phyloP scores from a whole-genome alignment of 305 asterid genomes.

The Fraxinus latifolia region DNA sequence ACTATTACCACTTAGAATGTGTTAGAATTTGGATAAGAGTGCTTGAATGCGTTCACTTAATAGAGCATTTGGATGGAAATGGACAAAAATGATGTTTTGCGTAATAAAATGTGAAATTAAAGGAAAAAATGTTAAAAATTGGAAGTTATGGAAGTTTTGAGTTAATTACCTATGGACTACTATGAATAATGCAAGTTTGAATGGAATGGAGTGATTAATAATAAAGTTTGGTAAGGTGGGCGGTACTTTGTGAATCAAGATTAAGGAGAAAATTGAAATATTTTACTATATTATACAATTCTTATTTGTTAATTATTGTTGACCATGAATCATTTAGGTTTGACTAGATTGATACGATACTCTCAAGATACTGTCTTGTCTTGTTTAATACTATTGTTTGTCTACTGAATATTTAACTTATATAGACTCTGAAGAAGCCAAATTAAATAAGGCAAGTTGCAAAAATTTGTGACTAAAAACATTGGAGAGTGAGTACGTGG shows the following conservation, averaged over 20 bases:
- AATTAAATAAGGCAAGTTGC: constrained; percentile 25
- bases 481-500: constrained; percentile 28
- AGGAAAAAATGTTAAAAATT: too few relatives aligned
- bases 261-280: background rate
- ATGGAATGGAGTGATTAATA: background rate
- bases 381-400: background rate
- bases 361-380: background rate
- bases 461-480: constrained; percentile 22
- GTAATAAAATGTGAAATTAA: too few relatives aligned
- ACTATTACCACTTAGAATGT: too few relatives aligned
- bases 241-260: background rate
- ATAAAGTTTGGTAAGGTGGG: background rate
- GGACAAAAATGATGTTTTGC: too few relatives aligned
- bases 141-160: too few relatives aligned
- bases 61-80: too few relatives aligned
- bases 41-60: too few relatives aligned
- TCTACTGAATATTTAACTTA: too few relatives aligned
- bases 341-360: background rate
- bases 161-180: background rate
- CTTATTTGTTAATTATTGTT: background rate
- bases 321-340: background rate
- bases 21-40: too few relatives aligned
- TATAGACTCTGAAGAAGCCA: background rate
- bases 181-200: background rate
- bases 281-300: background rate